Conservation (phyloP, 1,139 yeast genomes). For the Magnusiomyces magnusii region DNA sequence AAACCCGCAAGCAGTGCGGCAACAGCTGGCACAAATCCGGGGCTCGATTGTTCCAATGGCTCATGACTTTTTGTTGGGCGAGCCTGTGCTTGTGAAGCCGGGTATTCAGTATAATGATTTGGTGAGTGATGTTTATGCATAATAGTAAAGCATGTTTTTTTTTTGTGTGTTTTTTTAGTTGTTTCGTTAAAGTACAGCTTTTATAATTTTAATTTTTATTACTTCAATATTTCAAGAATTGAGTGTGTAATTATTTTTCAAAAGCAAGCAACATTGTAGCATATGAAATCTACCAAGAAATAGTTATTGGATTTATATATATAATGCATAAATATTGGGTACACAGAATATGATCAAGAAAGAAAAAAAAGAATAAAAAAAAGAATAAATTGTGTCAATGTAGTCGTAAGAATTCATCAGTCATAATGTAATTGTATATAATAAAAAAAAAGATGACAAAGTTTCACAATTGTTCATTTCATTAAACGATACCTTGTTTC, state of each 20-base stretch:
- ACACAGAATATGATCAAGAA: no score
- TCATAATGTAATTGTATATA: not conserved
- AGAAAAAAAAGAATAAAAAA: not conserved
- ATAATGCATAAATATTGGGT: no score
- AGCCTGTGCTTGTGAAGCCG: conserved; percentile 16
- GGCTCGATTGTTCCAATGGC: conserved; percentile 19
- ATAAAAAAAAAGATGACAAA: not conserved
- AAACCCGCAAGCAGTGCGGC: conserved; percentile 13
- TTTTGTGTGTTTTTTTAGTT: no score
- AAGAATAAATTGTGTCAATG: not conserved
- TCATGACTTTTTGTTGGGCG: conserved; percentile 18
- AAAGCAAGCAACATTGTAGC: no score
- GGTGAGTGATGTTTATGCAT: conserved; percentile 17
- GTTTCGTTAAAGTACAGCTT: not conserved
- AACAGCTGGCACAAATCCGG: conserved; percentile 13
- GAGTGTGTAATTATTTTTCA: no score
- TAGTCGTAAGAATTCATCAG: not conserved
- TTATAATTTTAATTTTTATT: not conserved
- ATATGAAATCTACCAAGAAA: no score
- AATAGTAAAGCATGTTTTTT: not conserved
- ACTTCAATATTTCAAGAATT: not conserved
- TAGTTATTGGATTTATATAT: no score
- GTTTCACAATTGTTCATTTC: not conserved
- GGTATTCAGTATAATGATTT: conserved; percentile 19
- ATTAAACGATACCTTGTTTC: no score